Base-by-base conservation (phyloP, 176 grass and related monocot species). In the Zizania latifolia region DNA sequence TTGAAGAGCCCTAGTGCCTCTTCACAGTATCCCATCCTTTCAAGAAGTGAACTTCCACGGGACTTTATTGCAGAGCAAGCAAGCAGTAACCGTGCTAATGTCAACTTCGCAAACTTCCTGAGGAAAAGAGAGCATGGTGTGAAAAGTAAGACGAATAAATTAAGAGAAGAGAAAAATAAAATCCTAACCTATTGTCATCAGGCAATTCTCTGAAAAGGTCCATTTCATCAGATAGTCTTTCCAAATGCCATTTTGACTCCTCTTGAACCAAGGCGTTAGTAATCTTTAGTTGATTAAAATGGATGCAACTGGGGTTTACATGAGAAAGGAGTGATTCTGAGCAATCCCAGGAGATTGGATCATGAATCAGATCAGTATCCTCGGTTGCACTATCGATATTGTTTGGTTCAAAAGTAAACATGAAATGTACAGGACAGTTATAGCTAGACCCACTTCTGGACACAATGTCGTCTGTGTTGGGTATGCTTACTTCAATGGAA, bases 91-190 rank as follows among this genome's bases (percentile, higher is more conserved):
- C 89, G 77, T 41, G 91, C 86, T 78, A 94, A 79, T 26, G 91
- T 93, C 68, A 94, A 80, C 79, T 94, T 94, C 68, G 72, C 68
- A 65, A 98, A 98, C 76, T 98, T 98, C 66, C 94, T 97, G 82
- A 87, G 80, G n/a, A n/a, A 65, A 78, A 67, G 62, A 82, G 70
- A 65, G 56, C 44, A 74, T 27, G 54, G 19, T 34, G 83, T 74
- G 44, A 69, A 44, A 82, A 60, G 8, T 15, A 44, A 28, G 23
- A 30, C 58, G 72, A 56, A 81, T 41, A 70, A 60, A 78, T 78
- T 67, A 68, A 84, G 31, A 29, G 58, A 71, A 59, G 59, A 44
- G n/a, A 65, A 59, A 60, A 46, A 46, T 74, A 56, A 21, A n/a
- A n/a, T n/a, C n/a, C 71, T 66, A 81, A 94, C 94, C 89, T 89